A percentile compares a stretch with the other conserved stretches of the same genome.
Evolutionary conservation across 1,139 yeast species (phyloP).

Genomic region (Suhomyces chickasaworum): DNA sequence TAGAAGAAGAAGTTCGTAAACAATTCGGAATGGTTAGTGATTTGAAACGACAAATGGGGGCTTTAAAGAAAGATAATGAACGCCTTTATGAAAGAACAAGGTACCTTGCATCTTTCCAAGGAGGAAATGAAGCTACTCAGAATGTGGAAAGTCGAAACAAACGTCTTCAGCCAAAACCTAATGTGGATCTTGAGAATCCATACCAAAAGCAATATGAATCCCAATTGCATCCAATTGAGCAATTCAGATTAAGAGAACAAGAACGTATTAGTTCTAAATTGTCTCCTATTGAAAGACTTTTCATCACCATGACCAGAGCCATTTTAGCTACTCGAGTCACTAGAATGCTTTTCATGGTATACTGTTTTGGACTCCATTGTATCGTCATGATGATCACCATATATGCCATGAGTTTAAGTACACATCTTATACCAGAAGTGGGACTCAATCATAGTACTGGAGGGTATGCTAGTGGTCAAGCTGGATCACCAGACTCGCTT

Average conservation of each 20-base stretch:
- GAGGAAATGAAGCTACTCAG: slow-evolving; percentile 19
- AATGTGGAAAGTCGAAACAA: slow-evolving; percentile 20
- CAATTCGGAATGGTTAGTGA: slow-evolving; percentile 57
- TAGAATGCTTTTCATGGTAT: slow-evolving; percentile 69
- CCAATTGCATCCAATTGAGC: slow-evolving; percentile 80
- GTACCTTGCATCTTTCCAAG: slow-evolving; percentile 61
- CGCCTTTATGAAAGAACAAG: slow-evolving; percentile 81
- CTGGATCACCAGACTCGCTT: slow-evolving; percentile 18
- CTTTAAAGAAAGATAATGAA: slow-evolving; percentile 71
- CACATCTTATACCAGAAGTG: slow-evolving; percentile 52
- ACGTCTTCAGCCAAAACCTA: slow-evolving; percentile 32
- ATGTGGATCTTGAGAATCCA: slow-evolving; percentile 57
- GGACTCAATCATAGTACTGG: slow-evolving; percentile 52
- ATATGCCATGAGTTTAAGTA: slow-evolving; percentile 54
- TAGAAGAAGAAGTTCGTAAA: slow-evolving; percentile 78
- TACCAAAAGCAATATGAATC: slow-evolving; percentile 72
- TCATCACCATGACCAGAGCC: slow-evolving; percentile 71
- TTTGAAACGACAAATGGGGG: slow-evolving; percentile 62
- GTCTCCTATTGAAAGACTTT: slow-evolving; percentile 79
- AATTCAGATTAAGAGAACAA: slow-evolving; percentile 75
- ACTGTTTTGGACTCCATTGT: slow-evolving; percentile 75
- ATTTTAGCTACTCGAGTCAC: slow-evolving; percentile 74
- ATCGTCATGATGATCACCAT: slow-evolving; percentile 68
- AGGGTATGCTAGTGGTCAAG: slow-evolving; percentile 31
- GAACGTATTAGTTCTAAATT: slow-evolving; percentile 73